A percentile compares a stretch with the other conserved stretches of the same genome.
Evolutionary conservation across 1,284 basidiomycete genomes (phyloP).

Genomic region (Trichosporon asahii): DNA sequence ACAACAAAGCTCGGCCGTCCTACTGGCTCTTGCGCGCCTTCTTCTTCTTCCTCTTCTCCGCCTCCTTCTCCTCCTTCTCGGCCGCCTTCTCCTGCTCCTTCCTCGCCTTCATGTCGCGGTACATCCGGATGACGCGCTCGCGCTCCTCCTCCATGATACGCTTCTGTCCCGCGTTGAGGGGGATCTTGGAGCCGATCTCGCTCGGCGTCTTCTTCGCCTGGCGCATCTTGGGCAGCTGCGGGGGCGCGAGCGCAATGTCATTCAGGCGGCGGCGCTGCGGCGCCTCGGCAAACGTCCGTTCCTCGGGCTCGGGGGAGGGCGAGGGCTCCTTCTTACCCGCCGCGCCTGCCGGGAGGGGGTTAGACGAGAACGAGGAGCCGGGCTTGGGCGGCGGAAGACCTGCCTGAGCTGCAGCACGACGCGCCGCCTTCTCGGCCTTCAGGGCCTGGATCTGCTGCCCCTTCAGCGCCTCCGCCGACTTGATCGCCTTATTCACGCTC

Average conservation of each 20-base stretch:
- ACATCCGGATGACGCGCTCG: conserved; percentile 44
- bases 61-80: conserved; percentile 25
- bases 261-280: conserved; percentile 22
- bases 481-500: conserved; percentile 46
- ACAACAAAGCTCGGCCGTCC: neutral
- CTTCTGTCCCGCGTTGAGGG: conserved; percentile 45
- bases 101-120: conserved; percentile 33
- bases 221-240: conserved; percentile 26
- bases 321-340: neutral
- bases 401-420: conserved; percentile 3
- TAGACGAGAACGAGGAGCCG: neutral
- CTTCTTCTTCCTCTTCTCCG: conserved; percentile 13
- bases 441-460: conserved; percentile 29
- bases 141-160: conserved; percentile 47
- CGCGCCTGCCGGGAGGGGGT: neutral
- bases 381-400: conserved; percentile 1
- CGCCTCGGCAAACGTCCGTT: conserved; percentile 18
- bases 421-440: conserved; percentile 30
- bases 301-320: neutral
- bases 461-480: conserved; percentile 35
- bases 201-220: conserved; percentile 13
- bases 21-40: neutral
- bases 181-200: conserved; percentile 24
- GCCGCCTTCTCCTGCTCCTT: conserved; percentile 22
- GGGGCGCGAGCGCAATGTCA: conserved; percentile 35